Percentiles rank a stretch among this genome's conserved stretches.
phyloP scores from a whole-genome alignment of 768 basidiomycete genomes.

The Mrakia frigida region DNA sequence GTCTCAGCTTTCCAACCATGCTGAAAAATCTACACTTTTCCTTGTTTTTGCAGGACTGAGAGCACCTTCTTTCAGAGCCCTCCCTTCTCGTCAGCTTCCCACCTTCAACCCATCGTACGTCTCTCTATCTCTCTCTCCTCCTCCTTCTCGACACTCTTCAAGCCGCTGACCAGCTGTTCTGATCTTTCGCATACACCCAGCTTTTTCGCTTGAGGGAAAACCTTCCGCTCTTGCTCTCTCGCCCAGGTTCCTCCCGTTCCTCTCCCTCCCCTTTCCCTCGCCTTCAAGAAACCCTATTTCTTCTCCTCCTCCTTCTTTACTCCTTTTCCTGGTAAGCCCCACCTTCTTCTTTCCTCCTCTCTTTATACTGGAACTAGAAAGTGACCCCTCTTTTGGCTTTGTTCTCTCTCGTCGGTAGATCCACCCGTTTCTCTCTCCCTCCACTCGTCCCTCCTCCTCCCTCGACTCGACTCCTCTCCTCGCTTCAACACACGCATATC shows the following conservation, averaged over 20 bases:
- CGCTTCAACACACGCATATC: neutral
- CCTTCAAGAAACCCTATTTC: neutral
- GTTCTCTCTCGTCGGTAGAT: neutral
- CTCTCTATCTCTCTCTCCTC: neutral
- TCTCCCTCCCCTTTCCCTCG: neutral
- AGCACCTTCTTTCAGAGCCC: neutral
- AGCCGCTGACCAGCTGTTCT: neutral
- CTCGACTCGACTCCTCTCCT: neutral
- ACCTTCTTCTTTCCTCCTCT: neutral
- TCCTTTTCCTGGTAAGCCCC: neutral
- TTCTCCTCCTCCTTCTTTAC: neutral
- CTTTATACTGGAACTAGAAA: too few relatives aligned
- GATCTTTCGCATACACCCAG: neutral
- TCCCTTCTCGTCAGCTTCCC: slow-evolving; percentile 4
- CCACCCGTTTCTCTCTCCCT: neutral
- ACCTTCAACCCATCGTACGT: neutral
- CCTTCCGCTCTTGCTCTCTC: neutral
- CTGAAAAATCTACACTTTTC: neutral
- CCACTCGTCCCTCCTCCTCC: neutral
- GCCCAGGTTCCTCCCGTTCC: neutral
- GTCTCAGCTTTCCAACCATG: neutral
- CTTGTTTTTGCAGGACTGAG: neutral
- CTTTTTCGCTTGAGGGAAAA: neutral
- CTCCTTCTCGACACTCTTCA: neutral
- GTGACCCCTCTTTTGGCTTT: too few relatives aligned